Conservation (phyloP, 768 basidiomycete species). For the Lentinula sp. region DNA sequence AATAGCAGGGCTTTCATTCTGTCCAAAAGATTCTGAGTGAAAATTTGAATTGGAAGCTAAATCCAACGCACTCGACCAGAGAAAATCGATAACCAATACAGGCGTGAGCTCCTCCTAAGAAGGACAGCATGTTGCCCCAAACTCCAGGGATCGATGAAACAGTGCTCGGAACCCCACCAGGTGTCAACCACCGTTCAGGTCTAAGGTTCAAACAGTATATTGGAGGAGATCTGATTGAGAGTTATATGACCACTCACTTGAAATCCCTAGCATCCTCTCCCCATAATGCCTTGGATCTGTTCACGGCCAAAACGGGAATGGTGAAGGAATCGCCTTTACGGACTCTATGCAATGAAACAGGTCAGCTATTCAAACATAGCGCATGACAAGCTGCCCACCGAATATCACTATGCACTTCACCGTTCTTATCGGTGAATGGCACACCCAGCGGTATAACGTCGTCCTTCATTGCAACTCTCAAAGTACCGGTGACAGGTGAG, state of each 20-base stretch:
- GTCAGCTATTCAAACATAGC: neutral
- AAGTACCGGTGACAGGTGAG: constrained; percentile 38
- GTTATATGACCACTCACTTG: constrained; percentile 26
- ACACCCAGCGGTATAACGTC: constrained; percentile 44
- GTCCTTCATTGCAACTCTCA: constrained; percentile 42
- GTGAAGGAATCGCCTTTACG: constrained; percentile 37
- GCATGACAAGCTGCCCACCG: constrained; percentile 20
- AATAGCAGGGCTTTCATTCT: constrained; percentile 42
- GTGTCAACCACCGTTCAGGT: constrained; percentile 56
- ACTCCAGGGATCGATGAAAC: constrained; percentile 47
- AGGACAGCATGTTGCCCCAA: constrained; percentile 53
- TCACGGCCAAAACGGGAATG: constrained; percentile 47
- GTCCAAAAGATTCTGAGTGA: neutral
- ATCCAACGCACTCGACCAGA: constrained; percentile 45
- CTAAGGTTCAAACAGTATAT: constrained; percentile 21
- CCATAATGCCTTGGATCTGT: constrained; percentile 50
- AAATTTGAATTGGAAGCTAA: neutral
- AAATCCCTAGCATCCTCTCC: constrained; percentile 58
- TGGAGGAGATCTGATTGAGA: too few relatives aligned
- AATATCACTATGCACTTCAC: constrained; percentile 31
- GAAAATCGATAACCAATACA: constrained; percentile 69
- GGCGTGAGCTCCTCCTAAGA: constrained; percentile 59
- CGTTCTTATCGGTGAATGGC: constrained; percentile 39
- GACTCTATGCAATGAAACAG: constrained; percentile 18
- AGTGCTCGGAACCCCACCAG: constrained; percentile 29